A percentile compares a stretch with the other conserved stretches of the same genome.
phyloP scores from a whole-genome alignment of 768 basidiomycete species.

The Boletus vinaceobasis region DNA sequence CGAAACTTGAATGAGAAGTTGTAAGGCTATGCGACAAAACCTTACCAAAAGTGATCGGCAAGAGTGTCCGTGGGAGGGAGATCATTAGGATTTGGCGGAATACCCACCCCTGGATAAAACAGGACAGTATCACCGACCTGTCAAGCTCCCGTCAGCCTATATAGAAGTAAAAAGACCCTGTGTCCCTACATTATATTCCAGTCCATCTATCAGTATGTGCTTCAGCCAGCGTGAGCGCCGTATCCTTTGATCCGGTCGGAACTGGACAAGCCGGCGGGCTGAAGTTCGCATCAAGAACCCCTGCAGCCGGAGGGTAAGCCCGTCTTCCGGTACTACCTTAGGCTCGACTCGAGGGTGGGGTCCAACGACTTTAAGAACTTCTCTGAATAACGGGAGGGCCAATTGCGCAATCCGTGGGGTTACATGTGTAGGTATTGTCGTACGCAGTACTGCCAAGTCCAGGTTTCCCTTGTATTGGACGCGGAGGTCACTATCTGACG shows the following conservation, averaged over 20 bases:
- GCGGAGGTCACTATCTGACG: neutral
- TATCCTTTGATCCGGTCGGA: conserved; percentile 34
- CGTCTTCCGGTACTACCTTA: conserved; percentile 1
- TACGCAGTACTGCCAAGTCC: conserved; percentile 58
- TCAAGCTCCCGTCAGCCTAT: neutral
- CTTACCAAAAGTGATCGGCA: conserved; percentile 64
- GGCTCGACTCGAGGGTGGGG: conserved; percentile 29
- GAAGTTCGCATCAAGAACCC: conserved; percentile 21
- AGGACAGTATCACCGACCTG: conserved; percentile 66
- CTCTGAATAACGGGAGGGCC: conserved; percentile 50
- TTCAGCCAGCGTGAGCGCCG: conserved; percentile 35
- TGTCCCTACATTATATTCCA: conserved; percentile 41
- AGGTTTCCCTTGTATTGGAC: conserved; percentile 36
- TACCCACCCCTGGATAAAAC: conserved; percentile 39
- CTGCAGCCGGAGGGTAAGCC: conserved; percentile 18
- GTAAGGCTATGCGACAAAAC: neutral
- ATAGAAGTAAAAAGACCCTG: neutral
- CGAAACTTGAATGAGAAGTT: neutral
- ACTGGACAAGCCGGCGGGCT: conserved; percentile 12
- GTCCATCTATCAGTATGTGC: conserved; percentile 41
- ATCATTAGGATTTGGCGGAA: conserved; percentile 35
- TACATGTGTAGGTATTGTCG: conserved; percentile 56
- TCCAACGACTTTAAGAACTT: conserved; percentile 53
- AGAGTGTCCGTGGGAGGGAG: conserved; percentile 41
- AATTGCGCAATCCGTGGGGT: conserved; percentile 57